These are phyloP conservation scores for Fusarium annulatum DNA, from an alignment of 2,329 filamentous ascomycete species.

Conservation along the genomic window DNA sequence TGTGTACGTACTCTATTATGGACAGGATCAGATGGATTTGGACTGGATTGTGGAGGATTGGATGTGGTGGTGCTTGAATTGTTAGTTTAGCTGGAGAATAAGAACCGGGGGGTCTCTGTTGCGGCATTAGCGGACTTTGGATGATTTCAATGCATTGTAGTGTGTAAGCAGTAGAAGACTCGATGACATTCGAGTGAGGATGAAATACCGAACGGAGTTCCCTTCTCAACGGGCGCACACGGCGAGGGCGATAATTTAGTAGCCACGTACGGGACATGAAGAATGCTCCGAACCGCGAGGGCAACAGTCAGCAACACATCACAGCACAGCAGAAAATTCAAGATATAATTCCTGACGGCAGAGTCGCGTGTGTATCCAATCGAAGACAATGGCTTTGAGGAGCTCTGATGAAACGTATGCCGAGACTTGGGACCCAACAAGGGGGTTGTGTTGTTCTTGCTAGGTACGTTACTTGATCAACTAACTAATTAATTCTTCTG, in stretches of 20 bases:
- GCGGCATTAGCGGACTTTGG: slow-evolving; percentile 32
- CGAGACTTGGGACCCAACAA: slow-evolving; percentile 31
- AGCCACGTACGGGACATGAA: background rate
- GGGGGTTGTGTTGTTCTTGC: background rate
- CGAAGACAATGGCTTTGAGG: slow-evolving; percentile 14
- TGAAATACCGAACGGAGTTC: slow-evolving; percentile 13
- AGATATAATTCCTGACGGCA: slow-evolving; percentile 23
- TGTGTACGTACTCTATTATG: slow-evolving; percentile 4
- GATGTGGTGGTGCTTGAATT: slow-evolving; percentile 25
- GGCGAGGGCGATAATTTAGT: slow-evolving; percentile 19
- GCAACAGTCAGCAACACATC: background rate
- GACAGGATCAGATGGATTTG: slow-evolving; percentile 1
- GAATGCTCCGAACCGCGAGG: background rate
- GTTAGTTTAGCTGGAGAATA: slow-evolving; percentile 15
- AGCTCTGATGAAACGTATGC: slow-evolving; percentile 34
- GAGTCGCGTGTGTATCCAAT: slow-evolving; percentile 29
- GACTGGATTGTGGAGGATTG: slow-evolving; percentile 12
- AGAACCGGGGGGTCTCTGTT: slow-evolving; percentile 5
- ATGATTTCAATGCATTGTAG: slow-evolving; percentile 17
- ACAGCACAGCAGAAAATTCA: background rate
- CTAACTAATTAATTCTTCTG: background rate
- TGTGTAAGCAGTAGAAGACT: slow-evolving; percentile 22
- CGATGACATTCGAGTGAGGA: slow-evolving; percentile 14
- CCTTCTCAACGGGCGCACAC: slow-evolving; percentile 15
- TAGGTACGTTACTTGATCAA: background rate